These are phyloP conservation scores for Candida boleticola DNA, from an alignment of 805 yeast genomes.

Conservation along the genomic window DNA sequence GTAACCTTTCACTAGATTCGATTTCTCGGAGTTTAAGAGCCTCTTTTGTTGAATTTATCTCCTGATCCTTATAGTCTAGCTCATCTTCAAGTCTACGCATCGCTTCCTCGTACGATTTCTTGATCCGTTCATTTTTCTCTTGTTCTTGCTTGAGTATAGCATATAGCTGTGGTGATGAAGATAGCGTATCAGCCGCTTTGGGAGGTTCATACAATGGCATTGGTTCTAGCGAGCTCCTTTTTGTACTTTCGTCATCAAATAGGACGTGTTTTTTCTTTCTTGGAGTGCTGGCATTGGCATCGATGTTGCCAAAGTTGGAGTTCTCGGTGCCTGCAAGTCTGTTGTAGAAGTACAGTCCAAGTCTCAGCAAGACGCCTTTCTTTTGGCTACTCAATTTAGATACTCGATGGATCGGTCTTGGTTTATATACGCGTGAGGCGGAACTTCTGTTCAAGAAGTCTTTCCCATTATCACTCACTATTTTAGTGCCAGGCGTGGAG, in stretches of 20 bases:
- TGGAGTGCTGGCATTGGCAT: background rate
- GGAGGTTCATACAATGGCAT: background rate
- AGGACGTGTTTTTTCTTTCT: background rate
- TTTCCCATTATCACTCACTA: too few relatives aligned
- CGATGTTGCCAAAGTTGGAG: background rate
- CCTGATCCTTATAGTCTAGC: conserved; percentile 3
- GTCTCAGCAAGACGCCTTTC: background rate
- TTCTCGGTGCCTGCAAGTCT: background rate
- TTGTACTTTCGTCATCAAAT: background rate
- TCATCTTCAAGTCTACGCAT: conserved; percentile 4
- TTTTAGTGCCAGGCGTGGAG: too few relatives aligned
- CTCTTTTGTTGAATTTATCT: background rate
- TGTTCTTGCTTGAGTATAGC: conserved; percentile 1
- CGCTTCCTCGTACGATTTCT: conserved; percentile 3
- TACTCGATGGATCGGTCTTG: background rate
- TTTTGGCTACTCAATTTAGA: background rate
- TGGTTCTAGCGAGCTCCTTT: background rate
- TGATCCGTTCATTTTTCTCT: conserved; percentile 2
- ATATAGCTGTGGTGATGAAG: background rate
- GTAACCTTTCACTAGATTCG: background rate
- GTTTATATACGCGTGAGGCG: too few relatives aligned
- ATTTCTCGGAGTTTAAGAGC: background rate
- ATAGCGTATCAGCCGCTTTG: background rate
- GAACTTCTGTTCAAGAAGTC: too few relatives aligned
- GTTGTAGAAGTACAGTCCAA: conserved; percentile 1